Base-by-base conservation (phyloP, 192 early-diverging fungal species). In the Podila epicladia region DNA sequence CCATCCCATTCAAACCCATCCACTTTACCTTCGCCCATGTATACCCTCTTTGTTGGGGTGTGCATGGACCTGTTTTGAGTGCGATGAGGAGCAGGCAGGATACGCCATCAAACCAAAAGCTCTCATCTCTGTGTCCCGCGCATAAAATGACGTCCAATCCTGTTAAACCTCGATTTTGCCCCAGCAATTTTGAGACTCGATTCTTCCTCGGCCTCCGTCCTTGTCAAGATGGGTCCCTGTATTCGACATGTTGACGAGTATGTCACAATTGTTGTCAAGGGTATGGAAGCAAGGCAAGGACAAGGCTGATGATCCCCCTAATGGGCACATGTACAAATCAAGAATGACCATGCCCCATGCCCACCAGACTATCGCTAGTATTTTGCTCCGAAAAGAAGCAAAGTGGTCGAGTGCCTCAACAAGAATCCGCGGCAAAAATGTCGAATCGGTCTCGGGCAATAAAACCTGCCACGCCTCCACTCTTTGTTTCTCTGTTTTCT, bases 121-220 rank as follows among this genome's bases (percentile, higher is more conserved):
- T 28, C 29, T n/a, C 9, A 28, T 22, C 17, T 24, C 11, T 12
- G 17, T 51, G 49, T 13, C 31, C 65, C 26, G 51, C 65, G 19
- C 55, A 29, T 33, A 67, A 29, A 28, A 29, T 12, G 50, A n/a
- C 63, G 19, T 38, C 41, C 41, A 45, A 45, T 45, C 41, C 41
- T 45, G 15, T 12, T 45, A 1, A 4, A 45, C 41, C 41, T 58
- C 26, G 24, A 12, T 17, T 69, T 58, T 49, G 67, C 67, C 67
- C 67, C 67, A 69, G 24, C 67, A 60, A n/a, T 22, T 66, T 66
- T 65, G 41, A 29, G 5, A 49, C 24, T 45, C 29, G 35, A 9
- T 8, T 6, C 35, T 37, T 37, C 35, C 11, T 37, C 9, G 33
- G 9, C 13, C 8, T 24, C 29, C 22, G 17, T 51, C 0, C 33